These are phyloP conservation scores for Kalmusia sp. DNA, from an alignment of 2,329 filamentous ascomycete genomes.

Conservation along the genomic window DNA sequence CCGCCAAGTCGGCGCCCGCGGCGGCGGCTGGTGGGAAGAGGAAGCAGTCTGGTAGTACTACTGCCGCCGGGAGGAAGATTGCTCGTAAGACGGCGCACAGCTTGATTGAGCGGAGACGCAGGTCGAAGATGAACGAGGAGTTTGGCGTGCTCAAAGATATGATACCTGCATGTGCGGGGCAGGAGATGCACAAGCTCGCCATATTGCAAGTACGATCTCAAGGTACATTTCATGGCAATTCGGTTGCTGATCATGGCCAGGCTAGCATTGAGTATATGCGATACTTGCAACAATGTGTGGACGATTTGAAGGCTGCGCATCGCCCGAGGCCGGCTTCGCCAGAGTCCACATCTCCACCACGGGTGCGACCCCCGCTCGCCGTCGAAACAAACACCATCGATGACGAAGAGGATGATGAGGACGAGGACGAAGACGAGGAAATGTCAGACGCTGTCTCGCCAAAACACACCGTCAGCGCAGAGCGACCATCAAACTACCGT, in stretches of 20 bases:
- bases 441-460: constrained; percentile 48
- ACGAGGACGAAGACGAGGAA: constrained; percentile 58
- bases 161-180: constrained; percentile 92
- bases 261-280: constrained; percentile 96
- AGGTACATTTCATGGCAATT: neutral
- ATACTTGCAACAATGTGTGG: constrained; percentile 88
- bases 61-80: constrained; percentile 90
- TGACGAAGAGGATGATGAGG: constrained; percentile 53
- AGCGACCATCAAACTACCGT: constrained; percentile 26
- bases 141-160: constrained; percentile 92
- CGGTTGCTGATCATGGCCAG: constrained; percentile 54
- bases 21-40: constrained; percentile 64
- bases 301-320: constrained; percentile 69
- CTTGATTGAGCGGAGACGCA: constrained; percentile 84
- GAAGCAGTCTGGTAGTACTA: constrained; percentile 73
- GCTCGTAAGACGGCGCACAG: constrained; percentile 96
- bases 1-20: constrained; percentile 28
- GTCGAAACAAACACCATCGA: constrained; percentile 9
- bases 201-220: constrained; percentile 78
- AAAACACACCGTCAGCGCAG: constrained; percentile 22
- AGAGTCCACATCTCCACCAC: constrained; percentile 34
- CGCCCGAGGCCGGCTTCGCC: constrained; percentile 35
- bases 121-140: constrained; percentile 99
- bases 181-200: constrained; percentile 97
- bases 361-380: constrained; percentile 29